Evolutionary conservation across 2,329 filamentous ascomycete genomes (phyloP).

Genomic region (Botrytis squamosa): DNA sequence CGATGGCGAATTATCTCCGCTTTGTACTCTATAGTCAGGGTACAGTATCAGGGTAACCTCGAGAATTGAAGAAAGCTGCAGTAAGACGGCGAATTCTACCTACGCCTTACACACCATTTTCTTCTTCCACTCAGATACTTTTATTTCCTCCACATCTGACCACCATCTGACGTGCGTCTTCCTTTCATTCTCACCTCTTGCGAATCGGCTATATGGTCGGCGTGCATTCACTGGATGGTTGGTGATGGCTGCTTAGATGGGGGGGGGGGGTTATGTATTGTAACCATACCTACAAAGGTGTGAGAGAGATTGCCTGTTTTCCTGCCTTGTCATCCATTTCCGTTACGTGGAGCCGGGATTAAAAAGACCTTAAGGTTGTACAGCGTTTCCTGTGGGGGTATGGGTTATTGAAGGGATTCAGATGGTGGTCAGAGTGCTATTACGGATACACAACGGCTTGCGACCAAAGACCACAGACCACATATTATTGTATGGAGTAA

Average conservation of each 20-base stretch:
- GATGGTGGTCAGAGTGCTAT: constrained; percentile 8
- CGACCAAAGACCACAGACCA: constrained; percentile 13
- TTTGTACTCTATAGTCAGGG: neutral
- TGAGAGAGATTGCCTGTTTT: constrained; percentile 10
- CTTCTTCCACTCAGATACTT: neutral
- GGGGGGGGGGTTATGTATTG: neutral
- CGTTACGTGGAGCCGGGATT: constrained; percentile 4
- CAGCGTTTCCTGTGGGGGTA: constrained; percentile 11
- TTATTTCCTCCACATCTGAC: neutral
- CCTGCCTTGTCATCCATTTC: constrained; percentile 9
- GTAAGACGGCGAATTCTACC: constrained; percentile 2
- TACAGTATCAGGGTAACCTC: neutral
- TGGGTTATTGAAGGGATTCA: constrained; percentile 1
- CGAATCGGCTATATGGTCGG: neutral
- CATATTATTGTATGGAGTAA: constrained; percentile 18
- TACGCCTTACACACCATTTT: neutral
- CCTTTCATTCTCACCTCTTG: constrained; percentile 2
- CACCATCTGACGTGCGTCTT: constrained; percentile 14
- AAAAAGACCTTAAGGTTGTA: constrained; percentile 3
- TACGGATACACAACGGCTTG: constrained; percentile 14
- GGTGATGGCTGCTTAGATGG: constrained; percentile 1
- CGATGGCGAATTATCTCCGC: constrained; percentile 9
- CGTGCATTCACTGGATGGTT: constrained; percentile 1
- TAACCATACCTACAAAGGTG: constrained; percentile 11
- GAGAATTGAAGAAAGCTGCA: constrained; percentile 6